Percentiles rank a stretch among this genome's conserved stretches.
Conservation (phyloP, 495 filamentous ascomycete genomes). For the Penicillium ucsense region DNA sequence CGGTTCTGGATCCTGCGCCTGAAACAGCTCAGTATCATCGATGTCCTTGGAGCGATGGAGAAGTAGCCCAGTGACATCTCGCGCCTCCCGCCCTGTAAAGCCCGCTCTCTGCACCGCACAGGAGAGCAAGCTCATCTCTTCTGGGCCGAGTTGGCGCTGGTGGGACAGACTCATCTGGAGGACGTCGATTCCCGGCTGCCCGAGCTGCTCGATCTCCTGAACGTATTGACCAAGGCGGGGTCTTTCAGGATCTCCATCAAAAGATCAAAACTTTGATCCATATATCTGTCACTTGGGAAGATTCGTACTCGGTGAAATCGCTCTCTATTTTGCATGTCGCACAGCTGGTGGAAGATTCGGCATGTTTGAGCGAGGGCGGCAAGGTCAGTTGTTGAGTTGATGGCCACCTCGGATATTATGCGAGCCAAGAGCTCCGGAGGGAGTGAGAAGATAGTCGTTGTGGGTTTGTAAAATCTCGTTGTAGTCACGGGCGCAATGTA, state of each 20-base stretch:
- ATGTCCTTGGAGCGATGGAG: constrained; percentile 3
- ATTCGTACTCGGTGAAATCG: constrained; percentile 10
- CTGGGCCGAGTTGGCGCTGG: constrained; percentile 5
- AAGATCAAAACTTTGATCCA: constrained; percentile 6
- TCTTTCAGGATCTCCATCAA: neutral
- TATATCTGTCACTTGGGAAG: neutral
- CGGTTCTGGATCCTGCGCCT: neutral
- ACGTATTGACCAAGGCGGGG: neutral
- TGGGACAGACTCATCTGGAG: neutral
- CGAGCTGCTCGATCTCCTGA: neutral
- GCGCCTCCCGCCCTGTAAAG: constrained; percentile 7
- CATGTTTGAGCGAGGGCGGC: constrained; percentile 16
- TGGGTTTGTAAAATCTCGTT: too few species aligned
- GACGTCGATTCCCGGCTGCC: neutral
- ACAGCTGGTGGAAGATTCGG: constrained; percentile 11
- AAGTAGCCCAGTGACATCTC: constrained; percentile 13
- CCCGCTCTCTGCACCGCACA: constrained; percentile 8
- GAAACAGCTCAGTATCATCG: neutral
- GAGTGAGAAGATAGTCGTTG: neutral
- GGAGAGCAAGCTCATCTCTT: constrained; percentile 9
- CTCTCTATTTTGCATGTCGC: constrained; percentile 15
- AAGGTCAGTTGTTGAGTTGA: constrained; percentile 10
- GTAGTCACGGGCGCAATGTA: too few species aligned
- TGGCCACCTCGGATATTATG: constrained; percentile 6
- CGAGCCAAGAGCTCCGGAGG: neutral